Evolutionary conservation across 2,329 filamentous ascomycete species (phyloP).

Genomic region (Cladosporium cucumerinum): DNA sequence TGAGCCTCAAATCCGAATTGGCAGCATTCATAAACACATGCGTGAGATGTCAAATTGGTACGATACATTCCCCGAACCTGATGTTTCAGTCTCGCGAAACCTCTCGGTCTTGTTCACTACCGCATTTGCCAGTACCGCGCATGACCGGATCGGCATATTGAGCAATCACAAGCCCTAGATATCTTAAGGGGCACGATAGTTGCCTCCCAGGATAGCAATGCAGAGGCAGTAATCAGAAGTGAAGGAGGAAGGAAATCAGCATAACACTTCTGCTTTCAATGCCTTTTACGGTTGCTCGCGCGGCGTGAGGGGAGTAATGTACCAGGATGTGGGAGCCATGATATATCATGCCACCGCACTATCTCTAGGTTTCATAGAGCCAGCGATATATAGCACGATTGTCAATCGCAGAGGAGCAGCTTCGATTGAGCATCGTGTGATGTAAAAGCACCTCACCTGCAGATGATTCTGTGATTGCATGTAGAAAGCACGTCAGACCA

Average conservation of each 20-base stretch:
- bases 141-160: no score
- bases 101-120: background rate
- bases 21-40: background rate
- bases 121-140: background rate
- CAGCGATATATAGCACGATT: background rate
- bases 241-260: background rate
- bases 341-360: background rate
- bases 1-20: background rate
- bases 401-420: background rate
- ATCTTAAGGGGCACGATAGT: background rate
- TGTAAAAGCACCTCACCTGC: background rate
- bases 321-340: background rate
- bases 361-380: background rate
- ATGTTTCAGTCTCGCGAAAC: background rate
- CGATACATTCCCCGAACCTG: no score
- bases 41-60: background rate
- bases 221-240: background rate
- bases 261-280: background rate
- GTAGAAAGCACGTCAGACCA: conserved; percentile 4
- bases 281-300: background rate
- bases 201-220: background rate
- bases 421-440: background rate
- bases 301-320: background rate
- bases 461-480: background rate
- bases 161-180: no score